These are phyloP conservation scores for Onygenales sp. DNA, from an alignment of 2,329 filamentous ascomycete species.

Conservation along the genomic window DNA sequence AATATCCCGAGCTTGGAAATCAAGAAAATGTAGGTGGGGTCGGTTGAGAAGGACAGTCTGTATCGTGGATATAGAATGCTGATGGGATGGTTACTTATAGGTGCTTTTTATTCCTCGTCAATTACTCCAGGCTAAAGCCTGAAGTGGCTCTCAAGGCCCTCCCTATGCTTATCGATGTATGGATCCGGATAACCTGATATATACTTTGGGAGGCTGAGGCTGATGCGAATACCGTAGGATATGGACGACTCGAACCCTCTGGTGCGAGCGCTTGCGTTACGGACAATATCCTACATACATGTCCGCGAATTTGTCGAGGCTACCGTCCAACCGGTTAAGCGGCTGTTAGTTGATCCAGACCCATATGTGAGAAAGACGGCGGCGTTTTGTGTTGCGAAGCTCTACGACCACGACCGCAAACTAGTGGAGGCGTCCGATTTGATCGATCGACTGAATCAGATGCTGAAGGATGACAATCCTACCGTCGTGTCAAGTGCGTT, in stretches of 20 bases:
- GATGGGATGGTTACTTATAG: constrained; percentile 37
- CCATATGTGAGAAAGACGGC: constrained; percentile 97
- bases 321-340: constrained; percentile 74
- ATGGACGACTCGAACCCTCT: constrained; percentile 90
- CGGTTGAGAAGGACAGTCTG: neutral
- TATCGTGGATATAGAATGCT: neutral
- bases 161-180: constrained; percentile 70
- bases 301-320: constrained; percentile 92
- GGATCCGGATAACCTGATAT: constrained; percentile 13
- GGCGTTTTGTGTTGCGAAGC: constrained; percentile 89
- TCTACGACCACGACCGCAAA: constrained; percentile 90
- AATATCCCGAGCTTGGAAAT: constrained; percentile 89
- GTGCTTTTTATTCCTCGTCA: constrained; percentile 96
- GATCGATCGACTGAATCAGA: constrained; percentile 80
- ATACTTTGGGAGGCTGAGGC: neutral
- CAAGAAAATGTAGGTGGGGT: constrained; percentile 78
- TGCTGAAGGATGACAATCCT: constrained; percentile 91
- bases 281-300: constrained; percentile 96
- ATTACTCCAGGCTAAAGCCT: constrained; percentile 89
- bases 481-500: constrained; percentile 93
- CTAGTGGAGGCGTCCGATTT: constrained; percentile 86
- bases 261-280: constrained; percentile 80
- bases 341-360: constrained; percentile 73
- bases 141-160: constrained; percentile 91
- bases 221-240: constrained; percentile 47